phyloP scores from a whole-genome alignment of 1,284 basidiomycete genomes.

The Irpex sp. region DNA sequence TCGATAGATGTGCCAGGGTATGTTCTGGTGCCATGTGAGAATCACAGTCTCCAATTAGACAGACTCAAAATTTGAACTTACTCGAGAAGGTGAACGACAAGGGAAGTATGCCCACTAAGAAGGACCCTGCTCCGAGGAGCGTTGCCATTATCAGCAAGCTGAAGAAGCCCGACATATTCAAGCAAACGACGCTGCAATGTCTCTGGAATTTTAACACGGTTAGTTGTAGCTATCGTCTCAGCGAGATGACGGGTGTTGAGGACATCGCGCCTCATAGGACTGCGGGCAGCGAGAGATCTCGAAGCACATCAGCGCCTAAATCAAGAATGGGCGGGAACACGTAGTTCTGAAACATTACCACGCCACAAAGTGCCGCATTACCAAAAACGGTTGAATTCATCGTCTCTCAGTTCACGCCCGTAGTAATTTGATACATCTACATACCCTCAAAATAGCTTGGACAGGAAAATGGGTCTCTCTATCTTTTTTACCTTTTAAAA shows the following conservation, averaged over 20 bases:
- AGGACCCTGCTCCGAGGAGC: constrained; percentile 71
- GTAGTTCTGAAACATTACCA: background rate
- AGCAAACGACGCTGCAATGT: background rate
- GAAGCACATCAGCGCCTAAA: background rate
- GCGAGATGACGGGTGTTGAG: background rate
- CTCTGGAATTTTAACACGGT: too few relatives aligned
- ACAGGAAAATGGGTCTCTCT: too few relatives aligned
- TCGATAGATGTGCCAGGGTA: constrained; percentile 58
- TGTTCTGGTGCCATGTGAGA: constrained; percentile 33
- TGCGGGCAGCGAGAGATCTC: background rate
- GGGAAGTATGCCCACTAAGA: constrained; percentile 72
- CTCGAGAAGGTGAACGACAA: constrained; percentile 73
- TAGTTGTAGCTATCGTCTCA: background rate
- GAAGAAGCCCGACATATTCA: constrained; percentile 24
- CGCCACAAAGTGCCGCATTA: background rate
- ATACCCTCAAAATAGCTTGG: too few relatives aligned
- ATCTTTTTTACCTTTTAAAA: too few relatives aligned
- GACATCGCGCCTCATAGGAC: background rate
- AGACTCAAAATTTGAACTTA: constrained; percentile 35
- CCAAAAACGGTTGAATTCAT: background rate
- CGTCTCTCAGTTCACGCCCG: too few relatives aligned
- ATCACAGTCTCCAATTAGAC: background rate
- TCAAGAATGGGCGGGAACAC: background rate
- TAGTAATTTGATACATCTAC: too few relatives aligned
- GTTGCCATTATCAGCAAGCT: constrained; percentile 39